Evolutionary conservation across 2,329 filamentous ascomycete species (phyloP).

Genomic region (Celoporthe dispersa): DNA sequence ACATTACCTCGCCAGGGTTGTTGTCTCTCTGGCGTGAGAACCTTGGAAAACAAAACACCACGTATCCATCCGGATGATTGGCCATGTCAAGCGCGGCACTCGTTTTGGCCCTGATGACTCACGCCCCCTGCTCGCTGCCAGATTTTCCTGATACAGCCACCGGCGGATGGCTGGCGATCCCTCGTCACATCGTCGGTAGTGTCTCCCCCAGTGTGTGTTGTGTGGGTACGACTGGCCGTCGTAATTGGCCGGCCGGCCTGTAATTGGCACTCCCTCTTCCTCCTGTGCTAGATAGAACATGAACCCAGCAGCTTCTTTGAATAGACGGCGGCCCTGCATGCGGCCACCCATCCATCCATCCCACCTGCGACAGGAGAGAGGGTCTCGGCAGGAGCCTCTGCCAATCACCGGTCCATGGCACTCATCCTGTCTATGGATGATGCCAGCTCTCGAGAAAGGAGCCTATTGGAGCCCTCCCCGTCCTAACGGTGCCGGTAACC

Average conservation of each 20-base stretch:
- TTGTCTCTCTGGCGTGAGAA: conserved; percentile 13
- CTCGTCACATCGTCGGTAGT: conserved; percentile 19
- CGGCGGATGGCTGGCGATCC: conserved; percentile 20
- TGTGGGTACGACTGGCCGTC: conserved; percentile 11
- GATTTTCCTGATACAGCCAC: not conserved
- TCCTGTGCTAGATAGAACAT: not conserved
- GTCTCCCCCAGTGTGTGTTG: not conserved
- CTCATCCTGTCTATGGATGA: not conserved
- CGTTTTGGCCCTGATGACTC: not conserved
- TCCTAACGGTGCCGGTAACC: not conserved
- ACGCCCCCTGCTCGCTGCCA: not conserved
- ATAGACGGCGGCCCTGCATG: conserved; percentile 17
- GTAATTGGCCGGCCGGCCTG: conserved; percentile 14
- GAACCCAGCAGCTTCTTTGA: not conserved
- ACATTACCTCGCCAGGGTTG: conserved; percentile 9
- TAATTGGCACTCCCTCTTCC: conserved; percentile 11
- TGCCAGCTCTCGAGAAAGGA: not conserved
- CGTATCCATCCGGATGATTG: conserved; percentile 21
- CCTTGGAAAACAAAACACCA: conserved; percentile 3
- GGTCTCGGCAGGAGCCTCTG: conserved; percentile 4
- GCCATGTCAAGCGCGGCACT: conserved; percentile 20
- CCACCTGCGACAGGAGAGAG: conserved; percentile 8
- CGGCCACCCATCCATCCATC: not conserved
- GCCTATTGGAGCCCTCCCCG: not conserved
- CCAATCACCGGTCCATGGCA: not conserved